These are phyloP conservation scores for Penstemon barbatus DNA, from an alignment of 257 asterid genomes.

Conservation along the genomic window DNA sequence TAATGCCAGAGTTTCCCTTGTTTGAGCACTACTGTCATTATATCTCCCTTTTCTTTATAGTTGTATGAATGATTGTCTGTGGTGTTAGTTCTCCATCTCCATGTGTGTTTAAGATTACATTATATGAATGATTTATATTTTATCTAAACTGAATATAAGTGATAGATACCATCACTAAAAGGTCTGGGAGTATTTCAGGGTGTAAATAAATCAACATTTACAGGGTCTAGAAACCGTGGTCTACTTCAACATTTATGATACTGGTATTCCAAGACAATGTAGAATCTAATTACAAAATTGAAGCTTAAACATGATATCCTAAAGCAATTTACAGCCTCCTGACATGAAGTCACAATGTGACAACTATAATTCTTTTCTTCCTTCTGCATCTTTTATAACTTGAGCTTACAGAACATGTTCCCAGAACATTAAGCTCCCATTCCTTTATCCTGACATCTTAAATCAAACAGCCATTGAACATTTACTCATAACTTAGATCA, in stretches of 20 bases:
- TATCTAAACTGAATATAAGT: no score
- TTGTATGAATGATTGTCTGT: no score
- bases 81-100: no score
- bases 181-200: no score
- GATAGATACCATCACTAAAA: no score
- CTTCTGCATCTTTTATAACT: not conserved
- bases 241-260: not conserved
- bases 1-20: no score
- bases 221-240: not conserved
- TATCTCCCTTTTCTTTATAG: no score
- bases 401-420: not conserved
- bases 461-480: not conserved
- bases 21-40: no score
- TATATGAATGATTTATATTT: no score
- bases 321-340: not conserved
- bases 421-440: not conserved
- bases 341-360: not conserved
- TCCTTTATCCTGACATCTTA: not conserved
- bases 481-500: not conserved
- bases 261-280: not conserved
- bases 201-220: no score
- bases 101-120: no score
- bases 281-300: not conserved
- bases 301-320: not conserved
- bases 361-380: not conserved